Evolutionary conservation across 23 red algal species (phyloP).

Genomic region (Gracilaria domingensis): DNA sequence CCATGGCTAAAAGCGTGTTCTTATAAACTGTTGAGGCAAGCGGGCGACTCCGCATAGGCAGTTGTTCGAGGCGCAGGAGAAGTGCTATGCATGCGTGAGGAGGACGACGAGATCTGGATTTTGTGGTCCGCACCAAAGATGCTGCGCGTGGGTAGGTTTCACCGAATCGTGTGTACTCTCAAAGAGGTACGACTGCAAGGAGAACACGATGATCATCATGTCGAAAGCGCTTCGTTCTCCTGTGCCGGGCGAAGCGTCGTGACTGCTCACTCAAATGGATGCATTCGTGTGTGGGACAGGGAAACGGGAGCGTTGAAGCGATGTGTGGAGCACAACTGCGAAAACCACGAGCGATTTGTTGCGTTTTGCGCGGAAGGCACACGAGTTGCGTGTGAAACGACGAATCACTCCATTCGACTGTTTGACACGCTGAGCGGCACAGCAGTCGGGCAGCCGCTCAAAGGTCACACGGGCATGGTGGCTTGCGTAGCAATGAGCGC

Average conservation of each 20-base stretch:
- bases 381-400: background rate
- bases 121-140: no score
- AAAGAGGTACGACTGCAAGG: no score
- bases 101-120: background rate
- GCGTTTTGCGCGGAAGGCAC: background rate
- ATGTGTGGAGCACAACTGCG: background rate
- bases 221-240: conserved; percentile 8
- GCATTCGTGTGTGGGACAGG: background rate
- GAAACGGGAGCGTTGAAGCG: background rate
- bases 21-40: background rate
- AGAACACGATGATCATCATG: no score
- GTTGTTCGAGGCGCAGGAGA: background rate
- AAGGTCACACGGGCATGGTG: background rate
- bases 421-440: background rate
- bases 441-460: background rate
- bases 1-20: conserved; percentile 2
- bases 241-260: background rate
- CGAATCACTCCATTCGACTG: background rate
- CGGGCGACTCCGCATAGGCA: background rate
- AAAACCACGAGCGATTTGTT: background rate
- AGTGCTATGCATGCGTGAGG: background rate
- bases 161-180: no score
- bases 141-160: no score
- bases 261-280: background rate
- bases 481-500: background rate